A percentile compares a stretch with the other conserved stretches of the same genome.
Conservation (phyloP, 352 stramenopile genomes). For the Globisporangium orthogonon region DNA sequence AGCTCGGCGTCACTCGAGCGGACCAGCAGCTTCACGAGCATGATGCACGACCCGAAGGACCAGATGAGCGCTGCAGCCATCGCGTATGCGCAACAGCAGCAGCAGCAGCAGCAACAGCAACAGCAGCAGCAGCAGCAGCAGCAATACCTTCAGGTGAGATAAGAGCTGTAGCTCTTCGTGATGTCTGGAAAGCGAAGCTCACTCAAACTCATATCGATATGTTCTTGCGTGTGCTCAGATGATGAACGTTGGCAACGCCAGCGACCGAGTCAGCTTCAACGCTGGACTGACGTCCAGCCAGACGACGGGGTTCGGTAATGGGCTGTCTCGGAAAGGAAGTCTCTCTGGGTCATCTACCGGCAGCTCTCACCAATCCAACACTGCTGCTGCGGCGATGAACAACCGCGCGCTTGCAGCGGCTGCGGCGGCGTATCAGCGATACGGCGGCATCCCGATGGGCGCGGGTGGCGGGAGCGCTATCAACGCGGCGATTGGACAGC, state of each 20-base stretch:
- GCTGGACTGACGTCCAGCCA: constrained; percentile 3
- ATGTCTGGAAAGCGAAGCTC: neutral
- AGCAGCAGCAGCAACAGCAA: constrained; percentile 11
- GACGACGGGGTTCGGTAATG: constrained; percentile 7
- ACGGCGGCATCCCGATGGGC: constrained; percentile 17
- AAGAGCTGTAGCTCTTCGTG: neutral
- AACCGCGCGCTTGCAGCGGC: constrained; percentile 20
- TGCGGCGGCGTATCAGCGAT: constrained; percentile 31
- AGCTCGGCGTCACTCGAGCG: constrained; percentile 9
- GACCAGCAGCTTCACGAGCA: constrained; percentile 9
- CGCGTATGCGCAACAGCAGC: constrained; percentile 8
- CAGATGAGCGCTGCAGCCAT: constrained; percentile 1
- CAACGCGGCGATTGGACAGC: constrained; percentile 2
- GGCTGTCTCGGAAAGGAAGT: constrained; percentile 7
- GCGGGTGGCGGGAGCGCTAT: neutral
- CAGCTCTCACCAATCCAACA: constrained; percentile 17
- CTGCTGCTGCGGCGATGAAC: neutral
- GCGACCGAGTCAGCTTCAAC: constrained; percentile 9
- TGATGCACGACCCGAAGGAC: constrained; percentile 16
- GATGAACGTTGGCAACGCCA: neutral
- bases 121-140: constrained; percentile 14
- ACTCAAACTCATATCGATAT: too few relatives aligned
- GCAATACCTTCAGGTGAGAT: constrained; percentile 7
- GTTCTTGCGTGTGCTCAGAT: neutral
- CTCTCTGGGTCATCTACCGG: neutral